These are phyloP conservation scores for Trichoderma sp. DNA, from an alignment of 2,329 filamentous ascomycete genomes.

Conservation along the genomic window DNA sequence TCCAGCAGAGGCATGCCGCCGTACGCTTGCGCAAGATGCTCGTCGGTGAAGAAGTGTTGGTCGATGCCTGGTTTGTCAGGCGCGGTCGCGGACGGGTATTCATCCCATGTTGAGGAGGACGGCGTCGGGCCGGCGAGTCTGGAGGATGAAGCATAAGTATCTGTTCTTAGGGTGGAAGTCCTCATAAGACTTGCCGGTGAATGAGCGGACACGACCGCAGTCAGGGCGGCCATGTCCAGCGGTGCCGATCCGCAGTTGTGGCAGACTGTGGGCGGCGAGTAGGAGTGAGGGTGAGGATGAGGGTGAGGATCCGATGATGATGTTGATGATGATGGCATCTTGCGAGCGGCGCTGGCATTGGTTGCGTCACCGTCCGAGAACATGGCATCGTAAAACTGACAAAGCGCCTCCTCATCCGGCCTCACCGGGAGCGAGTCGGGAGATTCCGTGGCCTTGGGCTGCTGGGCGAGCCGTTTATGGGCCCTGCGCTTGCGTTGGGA, in stretches of 20 bases:
- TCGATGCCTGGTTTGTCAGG: not conserved
- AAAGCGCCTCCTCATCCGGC: not conserved
- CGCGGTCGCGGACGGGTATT: not conserved
- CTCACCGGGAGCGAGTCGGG: not conserved
- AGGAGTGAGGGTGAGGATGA: not conserved
- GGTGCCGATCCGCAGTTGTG: not conserved
- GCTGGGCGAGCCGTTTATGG: slow-evolving; percentile 6
- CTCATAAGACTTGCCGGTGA: slow-evolving; percentile 14
- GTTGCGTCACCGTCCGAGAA: not conserved
- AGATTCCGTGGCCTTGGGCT: not conserved
- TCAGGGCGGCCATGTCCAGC: not conserved
- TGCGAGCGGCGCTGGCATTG: not conserved
- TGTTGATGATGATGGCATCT: not conserved
- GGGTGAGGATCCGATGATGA: no score
- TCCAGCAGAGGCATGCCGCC: not conserved
- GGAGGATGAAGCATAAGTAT: slow-evolving; percentile 8
- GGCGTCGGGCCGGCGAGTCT: slow-evolving; percentile 7
- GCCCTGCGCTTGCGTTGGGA: slow-evolving; percentile 14
- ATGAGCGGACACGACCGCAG: not conserved
- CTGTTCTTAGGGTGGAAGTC: slow-evolving; percentile 6
- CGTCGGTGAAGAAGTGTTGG: not conserved
- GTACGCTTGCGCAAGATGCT: not conserved
- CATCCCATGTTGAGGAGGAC: slow-evolving; percentile 8
- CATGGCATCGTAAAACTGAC: not conserved
- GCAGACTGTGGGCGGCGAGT: not conserved